Evolutionary conservation across 2,329 filamentous ascomycete genomes (phyloP), one percentile per base, ranked within the genome.

Genomic region (Cryphonectria japonica): DNA sequence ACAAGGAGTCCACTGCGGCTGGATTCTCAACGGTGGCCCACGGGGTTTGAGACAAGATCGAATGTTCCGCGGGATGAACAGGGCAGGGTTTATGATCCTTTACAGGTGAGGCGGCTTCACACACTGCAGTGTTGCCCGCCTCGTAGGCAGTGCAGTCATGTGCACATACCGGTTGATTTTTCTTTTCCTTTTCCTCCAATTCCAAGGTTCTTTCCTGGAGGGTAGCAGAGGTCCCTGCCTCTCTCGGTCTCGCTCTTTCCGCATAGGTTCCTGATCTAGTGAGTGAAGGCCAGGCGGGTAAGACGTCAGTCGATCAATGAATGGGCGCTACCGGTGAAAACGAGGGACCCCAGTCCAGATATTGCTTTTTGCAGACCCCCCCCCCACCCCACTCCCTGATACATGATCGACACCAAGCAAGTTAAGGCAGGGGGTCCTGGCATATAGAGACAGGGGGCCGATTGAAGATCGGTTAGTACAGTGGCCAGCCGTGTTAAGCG

Each of bases 1-100:
- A 50, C n/a, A 11, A 39, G 11, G 37, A n/a, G 29, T 59, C 54
- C 54, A 34, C 54, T 59, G 54, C 54, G 26, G 26, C 14, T 59
- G 54, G 54, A 32, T 59, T 59, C 46, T 50, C 54, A 59, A 59
- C 54, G 54, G 37, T 29, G 52, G n/a, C 26, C 52, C 52, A 57
- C 4, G 13, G 52, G 2, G 54, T 19, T 59, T 5, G 13, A 57
- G 54, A 34, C 26, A 59, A 59, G 54, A 13, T 9, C 54, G 54
- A 59, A 59, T 32, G 26, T 19, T 59, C 29, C 26, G 29, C 54
- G 54, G 14, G 54, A 32, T 16, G 54, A 59, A 19, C 52, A 57
- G 52, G 52, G 14, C 54, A 32, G 14, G 26, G 26, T 19, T 59
- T 29, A 59, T 7, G 22, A 50, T 50, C 46, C 46, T 50, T 39